Percentiles rank a stretch among this genome's conserved stretches.
Evolutionary conservation across 768 basidiomycete genomes (phyloP).

Genomic region (Gloeostereum incarnatum): DNA sequence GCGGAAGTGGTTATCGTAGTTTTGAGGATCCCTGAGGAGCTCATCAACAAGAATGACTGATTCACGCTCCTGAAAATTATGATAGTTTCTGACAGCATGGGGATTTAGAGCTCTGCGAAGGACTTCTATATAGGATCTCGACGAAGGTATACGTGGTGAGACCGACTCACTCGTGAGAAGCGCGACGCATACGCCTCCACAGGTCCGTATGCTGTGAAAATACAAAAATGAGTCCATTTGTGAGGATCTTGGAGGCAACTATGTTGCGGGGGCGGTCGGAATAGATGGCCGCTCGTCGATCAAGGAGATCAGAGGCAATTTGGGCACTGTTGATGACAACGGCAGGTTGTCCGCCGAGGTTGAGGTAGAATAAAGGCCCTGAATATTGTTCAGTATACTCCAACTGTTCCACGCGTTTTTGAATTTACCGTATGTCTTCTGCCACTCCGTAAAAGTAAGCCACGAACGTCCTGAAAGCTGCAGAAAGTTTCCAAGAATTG

Average conservation of each 20-base stretch:
- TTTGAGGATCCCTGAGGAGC: slow-evolving; percentile 12
- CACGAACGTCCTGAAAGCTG: slow-evolving; percentile 10
- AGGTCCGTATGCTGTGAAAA: slow-evolving; percentile 3
- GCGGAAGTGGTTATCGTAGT: slow-evolving; percentile 18
- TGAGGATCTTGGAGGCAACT: slow-evolving; percentile 14
- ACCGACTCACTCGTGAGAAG: slow-evolving; percentile 12
- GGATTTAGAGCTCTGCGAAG: slow-evolving; percentile 11
- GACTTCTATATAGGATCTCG: not conserved
- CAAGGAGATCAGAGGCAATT: not conserved
- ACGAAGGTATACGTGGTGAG: not conserved
- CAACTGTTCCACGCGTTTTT: not conserved
- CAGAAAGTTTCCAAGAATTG: slow-evolving; percentile 14
- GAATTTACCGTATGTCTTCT: slow-evolving; percentile 8
- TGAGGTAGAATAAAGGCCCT: not conserved
- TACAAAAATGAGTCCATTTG: slow-evolving; percentile 11
- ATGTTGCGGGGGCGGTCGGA: slow-evolving; percentile 8
- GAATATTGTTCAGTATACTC: not conserved
- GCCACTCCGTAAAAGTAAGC: slow-evolving; percentile 10
- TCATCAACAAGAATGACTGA: slow-evolving; percentile 13
- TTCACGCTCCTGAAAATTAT: slow-evolving; percentile 14
- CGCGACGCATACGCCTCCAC: slow-evolving; percentile 18
- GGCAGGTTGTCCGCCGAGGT: no score
- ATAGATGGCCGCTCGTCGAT: slow-evolving; percentile 1
- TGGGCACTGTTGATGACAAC: no score
- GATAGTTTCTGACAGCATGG: slow-evolving; percentile 10